Evolutionary conservation across 768 basidiomycete species (phyloP).

Genomic region (Suillus bovinus): DNA sequence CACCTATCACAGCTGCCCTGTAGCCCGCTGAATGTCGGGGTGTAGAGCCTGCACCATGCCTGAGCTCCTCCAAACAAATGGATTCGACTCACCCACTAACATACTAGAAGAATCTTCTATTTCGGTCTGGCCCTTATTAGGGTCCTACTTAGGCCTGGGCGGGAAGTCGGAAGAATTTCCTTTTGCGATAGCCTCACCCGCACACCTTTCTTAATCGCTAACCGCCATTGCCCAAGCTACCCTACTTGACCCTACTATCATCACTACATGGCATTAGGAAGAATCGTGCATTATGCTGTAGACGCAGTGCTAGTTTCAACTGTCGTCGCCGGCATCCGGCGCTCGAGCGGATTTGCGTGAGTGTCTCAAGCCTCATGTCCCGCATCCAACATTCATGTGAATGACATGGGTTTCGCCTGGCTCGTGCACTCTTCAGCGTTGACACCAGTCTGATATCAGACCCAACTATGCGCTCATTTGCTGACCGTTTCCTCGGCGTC

Average conservation of each 20-base stretch:
- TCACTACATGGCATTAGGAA: conserved; percentile 57
- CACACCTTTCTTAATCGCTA: background rate
- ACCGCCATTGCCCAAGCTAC: background rate
- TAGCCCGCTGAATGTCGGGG: too few species aligned
- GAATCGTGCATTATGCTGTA: conserved; percentile 77
- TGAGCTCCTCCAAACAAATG: too few species aligned
- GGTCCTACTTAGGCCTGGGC: too few species aligned
- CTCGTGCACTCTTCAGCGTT: conserved; percentile 44
- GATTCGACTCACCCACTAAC: too few species aligned
- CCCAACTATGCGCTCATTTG: conserved; percentile 69
- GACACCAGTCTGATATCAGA: conserved; percentile 73
- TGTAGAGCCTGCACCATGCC: too few species aligned
- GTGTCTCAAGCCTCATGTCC: conserved; percentile 35
- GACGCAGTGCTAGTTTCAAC: conserved; percentile 89
- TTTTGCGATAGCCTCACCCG: background rate
- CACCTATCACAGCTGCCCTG: too few species aligned
- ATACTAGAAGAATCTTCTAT: too few species aligned
- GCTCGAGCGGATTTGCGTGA: conserved; percentile 88
- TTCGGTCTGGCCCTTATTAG: too few species aligned
- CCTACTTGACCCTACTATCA: background rate
- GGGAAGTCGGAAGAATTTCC: background rate
- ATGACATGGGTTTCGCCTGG: conserved; percentile 3
- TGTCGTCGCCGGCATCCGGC: conserved; percentile 86
- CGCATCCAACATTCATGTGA: background rate
- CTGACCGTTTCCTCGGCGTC: conserved; percentile 80